Conservation (phyloP, 106 monocot genomes). For the Dactylorhiza incarnata region DNA sequence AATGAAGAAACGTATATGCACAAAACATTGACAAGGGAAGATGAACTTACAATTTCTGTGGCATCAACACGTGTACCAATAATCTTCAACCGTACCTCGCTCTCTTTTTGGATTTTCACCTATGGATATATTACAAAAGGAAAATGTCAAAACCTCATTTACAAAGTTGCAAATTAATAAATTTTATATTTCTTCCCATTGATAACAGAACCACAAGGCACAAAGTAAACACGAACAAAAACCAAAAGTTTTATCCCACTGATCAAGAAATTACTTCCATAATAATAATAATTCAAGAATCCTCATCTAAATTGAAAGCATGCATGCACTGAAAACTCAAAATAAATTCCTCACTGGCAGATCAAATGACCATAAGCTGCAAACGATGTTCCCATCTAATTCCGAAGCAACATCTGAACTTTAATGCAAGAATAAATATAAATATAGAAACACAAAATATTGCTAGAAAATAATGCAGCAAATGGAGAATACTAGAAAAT, state of each 20-base stretch:
- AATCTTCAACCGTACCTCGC: constrained; percentile 95
- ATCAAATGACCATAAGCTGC: not conserved
- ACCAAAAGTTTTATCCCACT: no score
- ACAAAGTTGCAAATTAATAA: not conserved
- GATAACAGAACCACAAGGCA: no score
- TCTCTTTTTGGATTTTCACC: constrained; percentile 98
- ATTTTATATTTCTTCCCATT: no score
- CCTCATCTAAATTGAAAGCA: not conserved
- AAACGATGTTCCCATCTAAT: not conserved
- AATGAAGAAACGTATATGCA: not conserved
- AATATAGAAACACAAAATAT: not conserved
- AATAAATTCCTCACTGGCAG: not conserved
- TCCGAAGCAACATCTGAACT: no score
- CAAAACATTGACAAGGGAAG: not conserved
- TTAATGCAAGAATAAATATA: not conserved
- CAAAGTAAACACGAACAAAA: no score
- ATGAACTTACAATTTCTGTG: constrained; percentile 82
- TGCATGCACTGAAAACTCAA: not conserved
- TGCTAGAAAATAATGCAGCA: no score
- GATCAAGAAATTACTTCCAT: no score
- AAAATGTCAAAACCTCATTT: not conserved
- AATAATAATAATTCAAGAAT: no score
- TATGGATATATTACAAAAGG: constrained; percentile 10
- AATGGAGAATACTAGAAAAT: not conserved
- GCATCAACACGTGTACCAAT: constrained; percentile 99